These are phyloP conservation scores for Boletus rubropictus DNA, from an alignment of 768 basidiomycete genomes.

Conservation along the genomic window DNA sequence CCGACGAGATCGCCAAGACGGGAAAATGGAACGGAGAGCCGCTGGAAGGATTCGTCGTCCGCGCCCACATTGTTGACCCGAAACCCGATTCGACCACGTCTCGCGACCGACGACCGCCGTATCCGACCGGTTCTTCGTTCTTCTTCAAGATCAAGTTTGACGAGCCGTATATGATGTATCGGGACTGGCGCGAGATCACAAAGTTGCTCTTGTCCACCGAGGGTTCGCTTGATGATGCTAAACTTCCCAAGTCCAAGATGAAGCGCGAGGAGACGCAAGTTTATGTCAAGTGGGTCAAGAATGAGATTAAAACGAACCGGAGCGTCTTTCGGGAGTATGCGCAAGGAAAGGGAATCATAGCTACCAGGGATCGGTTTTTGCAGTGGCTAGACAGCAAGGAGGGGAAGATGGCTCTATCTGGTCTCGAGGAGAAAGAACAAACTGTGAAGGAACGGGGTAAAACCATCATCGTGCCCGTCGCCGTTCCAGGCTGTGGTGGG, in stretches of 20 bases:
- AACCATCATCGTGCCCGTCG: constrained; percentile 82
- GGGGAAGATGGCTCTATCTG: constrained; percentile 34
- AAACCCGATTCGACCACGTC: constrained; percentile 30
- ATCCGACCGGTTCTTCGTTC: constrained; percentile 75
- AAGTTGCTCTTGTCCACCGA: constrained; percentile 55
- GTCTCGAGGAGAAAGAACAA: constrained; percentile 15
- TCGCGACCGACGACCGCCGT: constrained; percentile 48
- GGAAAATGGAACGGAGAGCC: constrained; percentile 81
- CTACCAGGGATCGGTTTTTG: constrained; percentile 74
- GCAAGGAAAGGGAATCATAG: constrained; percentile 81
- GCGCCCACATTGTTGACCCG: constrained; percentile 54
- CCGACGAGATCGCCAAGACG: constrained; percentile 53
- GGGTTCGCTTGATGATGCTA: constrained; percentile 26
- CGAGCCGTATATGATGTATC: constrained; percentile 98
- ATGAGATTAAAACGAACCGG: constrained; percentile 61
- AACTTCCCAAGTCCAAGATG: constrained; percentile 61
- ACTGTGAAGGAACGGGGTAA: constrained; percentile 44
- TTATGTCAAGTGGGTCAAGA: constrained; percentile 80
- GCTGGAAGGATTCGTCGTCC: constrained; percentile 93
- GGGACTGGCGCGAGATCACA: constrained; percentile 95
- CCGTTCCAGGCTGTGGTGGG: constrained; percentile 90
- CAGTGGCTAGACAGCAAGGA: constrained; percentile 53
- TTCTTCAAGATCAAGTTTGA: constrained; percentile 99
- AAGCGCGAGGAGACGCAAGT: constrained; percentile 68
- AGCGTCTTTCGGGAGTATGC: constrained; percentile 55